Conservation (phyloP, 176 grass and related monocot species). For the Avena eriantha region DNA sequence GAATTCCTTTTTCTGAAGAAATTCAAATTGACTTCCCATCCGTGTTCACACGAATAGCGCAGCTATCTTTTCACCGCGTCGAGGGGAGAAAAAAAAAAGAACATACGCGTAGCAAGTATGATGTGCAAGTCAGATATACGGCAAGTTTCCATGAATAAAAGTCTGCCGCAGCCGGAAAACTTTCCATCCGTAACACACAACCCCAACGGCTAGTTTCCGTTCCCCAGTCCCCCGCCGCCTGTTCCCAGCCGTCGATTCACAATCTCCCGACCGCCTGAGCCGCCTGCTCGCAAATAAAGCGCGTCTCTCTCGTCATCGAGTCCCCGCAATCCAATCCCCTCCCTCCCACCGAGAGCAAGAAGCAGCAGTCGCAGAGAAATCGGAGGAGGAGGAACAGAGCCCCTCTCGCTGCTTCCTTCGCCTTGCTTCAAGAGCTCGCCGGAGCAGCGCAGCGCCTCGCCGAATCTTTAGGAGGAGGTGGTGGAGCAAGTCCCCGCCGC, state of each 20-base stretch:
- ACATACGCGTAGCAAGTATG: background rate
- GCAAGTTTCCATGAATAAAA: background rate
- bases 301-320: background rate
- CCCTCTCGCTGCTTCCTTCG: no score
- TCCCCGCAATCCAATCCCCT: constrained; percentile 21
- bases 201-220: constrained; percentile 64
- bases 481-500: background rate
- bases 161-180: background rate
- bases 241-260: no score
- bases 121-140: background rate
- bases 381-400: background rate
- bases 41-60: no score
- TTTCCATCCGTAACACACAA: background rate
- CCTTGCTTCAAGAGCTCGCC: background rate
- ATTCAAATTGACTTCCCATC: no score
- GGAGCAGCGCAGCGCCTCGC: background rate
- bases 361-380: background rate
- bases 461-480: background rate
- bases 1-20: no score
- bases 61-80: background rate
- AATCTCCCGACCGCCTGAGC: no score
- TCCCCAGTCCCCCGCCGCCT: no score
- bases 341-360: constrained; percentile 1
- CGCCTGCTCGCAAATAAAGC: background rate
- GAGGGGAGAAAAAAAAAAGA: background rate